Evolutionary conservation across 2,329 filamentous ascomycete species (phyloP), one percentile per base, ranked within the genome.

Genomic region (Zymoseptoria brevis): DNA sequence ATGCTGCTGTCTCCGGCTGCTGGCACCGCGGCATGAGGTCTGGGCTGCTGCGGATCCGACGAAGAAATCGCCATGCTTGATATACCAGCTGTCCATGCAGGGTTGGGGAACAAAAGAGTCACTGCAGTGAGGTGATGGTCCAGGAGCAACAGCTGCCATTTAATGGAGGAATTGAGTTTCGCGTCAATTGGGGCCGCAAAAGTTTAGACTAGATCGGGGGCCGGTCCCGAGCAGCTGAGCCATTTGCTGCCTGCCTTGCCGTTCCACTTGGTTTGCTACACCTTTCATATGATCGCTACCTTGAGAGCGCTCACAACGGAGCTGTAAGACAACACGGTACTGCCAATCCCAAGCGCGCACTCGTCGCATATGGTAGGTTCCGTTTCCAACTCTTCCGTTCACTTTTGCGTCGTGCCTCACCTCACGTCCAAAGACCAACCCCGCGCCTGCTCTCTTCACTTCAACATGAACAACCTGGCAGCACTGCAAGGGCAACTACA

Each of bases 1-100:
- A 95, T 81, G 57, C 85, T 83, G 11, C 86, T 82, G 70, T 95
- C 90, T 62, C 87, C 77, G 45, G 89, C 81, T 72, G 92, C 84
- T 57, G 79, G 73, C 84, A 85, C 68, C 61, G 70, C 70, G 74
- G 62, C 64, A 45, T 26, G 50, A 11, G 22, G 56, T 53, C 22
- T 26, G 9, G 50, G 19, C 22, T 51, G 19, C 13, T 51, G 30
- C 19, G 62, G 49, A 22, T 13, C 52, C n/a, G 19, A 16, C 3
- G 59, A 19, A 26, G 63, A 41, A 11, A 60, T 55, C 8, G 62
- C 60, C 62, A 64, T 64, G 11, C 19, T 56, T 49, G 7, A 45
- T n/a, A 6, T n/a, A 45, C 35, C 35, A 7, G 35, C 35, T 45
- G 35, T 45, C 16, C 13, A 45, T 45, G 35, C 35, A 45, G 35